phyloP scores from a whole-genome alignment of 805 yeast species.

The Yueomyces sinensis region DNA sequence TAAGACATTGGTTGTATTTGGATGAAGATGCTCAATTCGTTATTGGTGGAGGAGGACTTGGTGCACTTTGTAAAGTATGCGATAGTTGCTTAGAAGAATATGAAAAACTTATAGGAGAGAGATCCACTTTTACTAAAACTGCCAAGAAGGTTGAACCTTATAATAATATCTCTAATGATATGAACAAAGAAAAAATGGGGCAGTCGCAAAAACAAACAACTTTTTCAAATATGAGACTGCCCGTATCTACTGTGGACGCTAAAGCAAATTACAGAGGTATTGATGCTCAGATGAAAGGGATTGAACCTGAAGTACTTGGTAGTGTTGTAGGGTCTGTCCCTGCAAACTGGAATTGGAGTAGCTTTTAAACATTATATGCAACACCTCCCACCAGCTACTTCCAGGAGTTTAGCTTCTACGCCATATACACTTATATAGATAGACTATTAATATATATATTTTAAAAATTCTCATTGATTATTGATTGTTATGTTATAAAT shows the following conservation, averaged over 20 bases:
- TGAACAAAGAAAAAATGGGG: slow-evolving; percentile 2
- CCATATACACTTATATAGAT: neutral
- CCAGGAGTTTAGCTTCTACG: neutral
- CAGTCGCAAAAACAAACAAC: slow-evolving; percentile 1
- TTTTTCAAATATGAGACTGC: neutral
- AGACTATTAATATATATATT: too few relatives aligned
- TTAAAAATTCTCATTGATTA: too few relatives aligned
- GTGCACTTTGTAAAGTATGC: slow-evolving; percentile 50
- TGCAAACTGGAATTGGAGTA: slow-evolving; percentile 73
- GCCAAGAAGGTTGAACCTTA: neutral
- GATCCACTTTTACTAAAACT: neutral
- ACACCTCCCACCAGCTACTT: neutral
- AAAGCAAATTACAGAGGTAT: neutral
- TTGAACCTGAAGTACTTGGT: slow-evolving; percentile 9
- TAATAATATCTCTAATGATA: neutral
- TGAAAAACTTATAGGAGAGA: slow-evolving; percentile 27
- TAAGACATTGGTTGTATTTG: slow-evolving; percentile 41
- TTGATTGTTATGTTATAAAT: too few relatives aligned
- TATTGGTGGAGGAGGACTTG: slow-evolving; percentile 49
- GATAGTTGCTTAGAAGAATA: slow-evolving; percentile 52
- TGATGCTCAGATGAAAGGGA: neutral
- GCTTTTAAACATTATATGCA: slow-evolving; percentile 42
- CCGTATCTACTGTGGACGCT: neutral
- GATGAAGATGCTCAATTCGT: slow-evolving; percentile 49
- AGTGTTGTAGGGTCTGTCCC: slow-evolving; percentile 40